Base-by-base conservation (phyloP, 139 green algal genomes). In the Yamagishiella unicocca region DNA sequence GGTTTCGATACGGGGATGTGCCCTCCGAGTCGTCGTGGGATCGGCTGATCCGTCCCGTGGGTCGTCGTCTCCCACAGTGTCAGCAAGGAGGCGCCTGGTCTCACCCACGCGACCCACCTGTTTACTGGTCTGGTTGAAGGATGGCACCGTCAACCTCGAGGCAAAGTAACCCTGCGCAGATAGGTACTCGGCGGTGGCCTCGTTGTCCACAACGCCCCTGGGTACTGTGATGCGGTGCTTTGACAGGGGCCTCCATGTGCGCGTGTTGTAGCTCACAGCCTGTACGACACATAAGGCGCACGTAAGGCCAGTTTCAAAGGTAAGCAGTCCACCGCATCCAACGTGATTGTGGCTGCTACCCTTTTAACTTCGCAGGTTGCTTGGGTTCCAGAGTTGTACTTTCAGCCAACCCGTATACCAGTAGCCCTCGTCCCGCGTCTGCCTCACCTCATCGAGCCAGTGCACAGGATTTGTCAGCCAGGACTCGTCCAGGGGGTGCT, bases 401-500 rank as follows among this genome's bases (percentile, higher is more conserved):
- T 17, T 17, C 33, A 73, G 29, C 9, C 33, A 31, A 74, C 37
- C 14, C 21, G 31, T 5, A 71, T 40, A 2, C 62, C 31, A 71
- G n/a, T 71, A 2, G 19, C 17, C 19, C 35, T 29, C 68, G 21
- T 43, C 1, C 24, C n/a, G 29, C 10, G 27, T 0, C 73, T 4
- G 0, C 40, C 43, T 2, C 45, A 81, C 73, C 45, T 37, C 17
- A n/a, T 25, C 14, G 19, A 68, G 25, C 74, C 74, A 82, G 17
- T n/a, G 35, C 0, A 33, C 4, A 1, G 77, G 77, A 42, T 84
- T 55, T 2, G 77, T 61, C 10, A 84, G 77, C 55, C 55, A 73
- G 27, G 55, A 74, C 55, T 27, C 55, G 37, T 84, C 77, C 40
- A 84, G 29, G 0, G 77, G 77, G 77, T 84, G 77, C 77, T 84